Base-by-base conservation (phyloP, 1,284 basidiomycete genomes). In the Rhodotorula sp. region DNA sequence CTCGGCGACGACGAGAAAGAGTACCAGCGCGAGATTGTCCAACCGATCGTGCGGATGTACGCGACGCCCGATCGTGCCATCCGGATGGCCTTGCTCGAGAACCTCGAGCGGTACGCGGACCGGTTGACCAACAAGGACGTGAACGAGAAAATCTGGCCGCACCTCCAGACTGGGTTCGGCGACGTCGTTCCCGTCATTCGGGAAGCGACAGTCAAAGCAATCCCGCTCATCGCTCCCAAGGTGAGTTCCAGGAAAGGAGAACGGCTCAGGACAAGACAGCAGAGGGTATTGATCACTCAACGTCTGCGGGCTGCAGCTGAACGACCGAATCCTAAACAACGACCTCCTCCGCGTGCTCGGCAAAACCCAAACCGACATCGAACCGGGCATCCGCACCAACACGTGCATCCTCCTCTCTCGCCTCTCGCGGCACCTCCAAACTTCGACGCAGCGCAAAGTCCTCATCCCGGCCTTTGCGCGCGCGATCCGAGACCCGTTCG, bases 361-460 rank as follows among this genome's bases (percentile, higher is more conserved):
- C 3, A 92, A 92, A 77, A 91, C 92, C 81, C 96, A 99, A 83
- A 87, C 86, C 26, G 95, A 99, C 79, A 84, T 88, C 0, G 95
- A 98, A 81, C 87, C 95, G 0, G 95, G 93, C 2, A 97, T 99
- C 77, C 87, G 96, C 55, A 99, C 95, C 20, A 99, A 99, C 79
- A 97, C 95, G 0, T 98, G 94, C 78, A 96, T 99, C 75, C 86
- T 99, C 6, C 88, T 99, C 56, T 95, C 95, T 15, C 86, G 95
- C 17, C 85, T 99, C 6, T 93, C 91, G 0, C 93, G 93, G 0
- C 86, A 87, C 4, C 84, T 99, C 3, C 89, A 90, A 1, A 86
- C 90, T 69, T 89, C 92, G 75, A 98, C 95, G 10, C 93, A 95
- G 79, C 88, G 89, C 74, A 98, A 97, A 79, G 93, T 99, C 17